A percentile compares a stretch with the other conserved stretches of the same genome.
These are phyloP conservation scores for Chrysosporium queenslandicum DNA, from an alignment of 2,329 filamentous ascomycete genomes.

Conservation along the genomic window DNA sequence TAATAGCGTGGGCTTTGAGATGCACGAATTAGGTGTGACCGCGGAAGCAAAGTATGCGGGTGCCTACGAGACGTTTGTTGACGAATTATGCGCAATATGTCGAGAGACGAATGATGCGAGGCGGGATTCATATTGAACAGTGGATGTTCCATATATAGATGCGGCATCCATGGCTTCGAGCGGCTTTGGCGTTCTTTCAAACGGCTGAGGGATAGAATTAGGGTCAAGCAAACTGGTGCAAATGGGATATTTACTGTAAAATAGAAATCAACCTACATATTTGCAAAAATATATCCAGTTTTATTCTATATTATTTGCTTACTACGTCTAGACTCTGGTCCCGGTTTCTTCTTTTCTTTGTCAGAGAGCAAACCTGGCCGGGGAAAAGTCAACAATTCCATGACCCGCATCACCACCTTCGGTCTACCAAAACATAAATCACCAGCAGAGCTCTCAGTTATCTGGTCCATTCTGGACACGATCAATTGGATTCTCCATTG, in stretches of 20 bases:
- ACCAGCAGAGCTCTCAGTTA: too few species aligned
- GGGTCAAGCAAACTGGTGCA: background rate
- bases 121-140: background rate
- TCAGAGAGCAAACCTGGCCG: too few species aligned
- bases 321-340: too few species aligned
- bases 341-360: too few species aligned
- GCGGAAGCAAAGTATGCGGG: slow-evolving; percentile 13
- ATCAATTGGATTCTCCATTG: too few species aligned
- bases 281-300: background rate
- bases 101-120: slow-evolving; percentile 2
- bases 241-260: background rate
- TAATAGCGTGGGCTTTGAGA: slow-evolving; percentile 12
- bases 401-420: too few species aligned
- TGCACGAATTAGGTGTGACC: slow-evolving; percentile 14
- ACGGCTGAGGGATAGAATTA: too few species aligned
- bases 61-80: slow-evolving; percentile 15
- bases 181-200: background rate
- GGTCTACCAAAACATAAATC: too few species aligned
- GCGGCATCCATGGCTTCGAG: background rate
- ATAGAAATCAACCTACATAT: background rate
- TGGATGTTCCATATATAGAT: background rate
- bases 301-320: too few species aligned
- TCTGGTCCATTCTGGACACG: too few species aligned
- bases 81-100: slow-evolving; percentile 17
- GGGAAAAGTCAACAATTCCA: too few species aligned